These are phyloP conservation scores for Dendrocalamus sinicus DNA, from an alignment of 176 grass and related monocot species.

Conservation along the genomic window DNA sequence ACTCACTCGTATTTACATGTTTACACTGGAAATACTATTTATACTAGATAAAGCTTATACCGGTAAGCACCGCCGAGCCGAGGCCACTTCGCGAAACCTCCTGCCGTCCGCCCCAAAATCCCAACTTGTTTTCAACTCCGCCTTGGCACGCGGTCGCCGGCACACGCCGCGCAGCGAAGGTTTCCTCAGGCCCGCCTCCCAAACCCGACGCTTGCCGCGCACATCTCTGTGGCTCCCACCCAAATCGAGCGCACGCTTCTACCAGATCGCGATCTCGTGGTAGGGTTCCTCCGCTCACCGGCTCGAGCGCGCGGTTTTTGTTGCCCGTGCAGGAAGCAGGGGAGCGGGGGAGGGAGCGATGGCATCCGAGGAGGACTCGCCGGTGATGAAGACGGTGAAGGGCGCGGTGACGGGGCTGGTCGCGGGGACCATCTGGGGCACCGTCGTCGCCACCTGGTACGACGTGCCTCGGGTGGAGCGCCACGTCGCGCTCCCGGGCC, in stretches of 20 bases:
- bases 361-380: constrained; percentile 65
- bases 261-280: constrained; percentile 49
- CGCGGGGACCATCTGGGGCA: constrained; percentile 84
- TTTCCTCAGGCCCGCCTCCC: constrained; percentile 10
- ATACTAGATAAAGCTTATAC: too few species aligned
- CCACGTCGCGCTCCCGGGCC: constrained; percentile 83
- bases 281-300: constrained; percentile 23
- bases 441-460: constrained; percentile 91
- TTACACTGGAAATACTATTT: too few species aligned
- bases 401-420: constrained; percentile 71
- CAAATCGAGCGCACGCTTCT: constrained; percentile 13
- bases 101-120: constrained; percentile 23
- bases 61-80: too few species aligned
- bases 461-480: constrained; percentile 98
- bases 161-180: constrained; percentile 15
- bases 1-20: too few species aligned
- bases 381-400: constrained; percentile 77
- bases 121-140: constrained; percentile 22
- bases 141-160: constrained; percentile 42
- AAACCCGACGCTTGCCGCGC: not conserved
- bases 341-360: constrained; percentile 38
- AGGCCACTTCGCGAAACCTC: not conserved
- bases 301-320: not conserved
- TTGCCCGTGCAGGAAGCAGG: constrained; percentile 14
- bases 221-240: not conserved